Conservation (phyloP, 2,329 filamentous ascomycete species). For the Pseudogymnoascus sp. region DNA sequence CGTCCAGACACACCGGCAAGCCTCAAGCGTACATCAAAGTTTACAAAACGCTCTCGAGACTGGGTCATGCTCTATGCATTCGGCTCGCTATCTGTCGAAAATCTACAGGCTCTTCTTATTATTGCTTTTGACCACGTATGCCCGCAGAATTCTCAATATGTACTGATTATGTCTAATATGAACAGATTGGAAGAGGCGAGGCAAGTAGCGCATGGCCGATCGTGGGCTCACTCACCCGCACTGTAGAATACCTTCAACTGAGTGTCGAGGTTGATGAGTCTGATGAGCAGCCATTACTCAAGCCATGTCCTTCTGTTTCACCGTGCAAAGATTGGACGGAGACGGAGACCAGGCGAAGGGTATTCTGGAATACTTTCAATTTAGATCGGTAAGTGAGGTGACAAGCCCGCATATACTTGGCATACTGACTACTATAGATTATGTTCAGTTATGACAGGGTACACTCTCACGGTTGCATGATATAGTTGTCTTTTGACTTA, state of each 20-base stretch:
- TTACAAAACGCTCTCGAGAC: constrained; percentile 17
- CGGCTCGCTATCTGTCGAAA: constrained; percentile 30
- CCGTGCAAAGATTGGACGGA: constrained; percentile 29
- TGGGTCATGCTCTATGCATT: constrained; percentile 28
- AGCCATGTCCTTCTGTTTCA: constrained; percentile 25
- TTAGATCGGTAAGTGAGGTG: constrained; percentile 24
- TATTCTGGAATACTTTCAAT: constrained; percentile 36
- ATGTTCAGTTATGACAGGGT: constrained; percentile 14
- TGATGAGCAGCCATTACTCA: constrained; percentile 21
- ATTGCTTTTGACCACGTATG: constrained; percentile 31
- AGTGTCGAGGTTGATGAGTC: constrained; percentile 28
- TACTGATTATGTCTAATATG: background rate
- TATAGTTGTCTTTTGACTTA: background rate
- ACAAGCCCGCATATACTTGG: background rate
- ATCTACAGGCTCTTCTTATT: constrained; percentile 31
- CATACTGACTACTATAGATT: constrained; percentile 10
- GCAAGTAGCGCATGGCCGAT: constrained; percentile 30
- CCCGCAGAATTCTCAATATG: background rate
- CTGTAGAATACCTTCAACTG: constrained; percentile 31
- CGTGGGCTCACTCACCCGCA: constrained; percentile 30
- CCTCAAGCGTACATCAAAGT: constrained; percentile 11
- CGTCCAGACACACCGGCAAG: constrained; percentile 21
- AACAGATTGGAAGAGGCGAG: constrained; percentile 27
- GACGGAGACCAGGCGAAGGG: constrained; percentile 31
- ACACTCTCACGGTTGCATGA: background rate